Base-by-base conservation (phyloP, 345 rosid species). In the Erodium maritimum region DNA sequence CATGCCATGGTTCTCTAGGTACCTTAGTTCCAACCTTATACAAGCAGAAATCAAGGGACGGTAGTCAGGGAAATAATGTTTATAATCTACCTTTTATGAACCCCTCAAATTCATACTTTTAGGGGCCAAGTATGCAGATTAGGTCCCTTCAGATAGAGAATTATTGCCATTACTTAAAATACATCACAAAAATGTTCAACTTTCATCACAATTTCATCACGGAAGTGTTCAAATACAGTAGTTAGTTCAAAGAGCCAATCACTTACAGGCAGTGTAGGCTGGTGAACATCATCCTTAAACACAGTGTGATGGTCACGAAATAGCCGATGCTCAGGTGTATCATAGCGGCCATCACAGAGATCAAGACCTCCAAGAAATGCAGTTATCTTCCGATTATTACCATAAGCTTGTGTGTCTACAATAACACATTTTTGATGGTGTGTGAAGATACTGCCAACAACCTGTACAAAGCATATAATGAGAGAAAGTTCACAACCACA, bases 1-100 rank as follows among this genome's bases (percentile, higher is more conserved):
- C 98, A 77, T 91, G 98, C 98, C 98, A 91, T 23, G 96, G 88
- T 68, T 88, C 96, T 74, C 98, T 77, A 52, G 95, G 95, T 14
- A 12, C 48, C 17, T 42, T 42, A 16, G 14, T 42, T 42, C 16
- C 48, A 10, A 63, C 19, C 23, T 29, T 46, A 37, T 53, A 29
- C 37, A 29, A 29, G 9, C 60, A 1, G 42, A 19, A 53, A 25
- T 5, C 37, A 11, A 29, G 5, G 37, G 37, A 29, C 37, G 9
- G 5, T 29, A 5, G 37, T 29, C 37, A 29, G 37, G 9, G 37
- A 29, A 29, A 29, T 29, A 29, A 29, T 29, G 37, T 3, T n/a
- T n/a, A 29, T 3, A 5, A 29, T 29, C 37, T 11, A 11, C 37
- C 37, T 29, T 29, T 6, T 11, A 29, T 29, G 9, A n/a, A 29